Percentiles rank a stretch among this genome's conserved stretches.
phyloP scores from a whole-genome alignment of 2,329 filamentous ascomycete genomes.

The Aspergillus fijiensis region DNA sequence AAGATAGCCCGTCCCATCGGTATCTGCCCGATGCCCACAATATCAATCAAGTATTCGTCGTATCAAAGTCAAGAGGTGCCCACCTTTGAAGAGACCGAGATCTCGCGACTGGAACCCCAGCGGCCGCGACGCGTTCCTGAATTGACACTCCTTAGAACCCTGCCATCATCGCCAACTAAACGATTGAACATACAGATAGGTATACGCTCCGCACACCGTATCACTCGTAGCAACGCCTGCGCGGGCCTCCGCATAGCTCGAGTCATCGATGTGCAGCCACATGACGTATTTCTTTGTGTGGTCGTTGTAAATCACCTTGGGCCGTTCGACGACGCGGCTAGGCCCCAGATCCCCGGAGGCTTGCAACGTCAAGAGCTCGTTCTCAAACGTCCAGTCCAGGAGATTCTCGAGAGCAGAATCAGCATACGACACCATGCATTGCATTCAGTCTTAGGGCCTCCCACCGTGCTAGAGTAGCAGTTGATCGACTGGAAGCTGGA shows the following conservation, averaged over 20 bases:
- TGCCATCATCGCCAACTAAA: no score
- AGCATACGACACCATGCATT: background rate
- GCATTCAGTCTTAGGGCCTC: background rate
- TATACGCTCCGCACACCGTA: constrained; percentile 62
- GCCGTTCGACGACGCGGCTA: constrained; percentile 63
- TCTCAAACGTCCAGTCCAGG: constrained; percentile 63
- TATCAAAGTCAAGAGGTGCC: background rate
- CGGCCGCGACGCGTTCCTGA: constrained; percentile 40
- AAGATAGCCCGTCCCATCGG: constrained; percentile 61
- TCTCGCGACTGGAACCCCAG: constrained; percentile 56
- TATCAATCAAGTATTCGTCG: background rate
- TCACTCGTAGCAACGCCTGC: constrained; percentile 63
- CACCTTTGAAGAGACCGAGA: constrained; percentile 58
- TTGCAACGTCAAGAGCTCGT: constrained; percentile 57
- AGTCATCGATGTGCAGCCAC: constrained; percentile 66
- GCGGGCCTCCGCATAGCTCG: constrained; percentile 62
- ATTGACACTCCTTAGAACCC: no score
- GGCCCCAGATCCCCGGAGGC: constrained; percentile 59
- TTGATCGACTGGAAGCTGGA: constrained; percentile 63
- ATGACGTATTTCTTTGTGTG: constrained; percentile 65
- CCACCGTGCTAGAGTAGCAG: constrained; percentile 60
- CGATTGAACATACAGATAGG: constrained; percentile 33
- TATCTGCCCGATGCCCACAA: constrained; percentile 35
- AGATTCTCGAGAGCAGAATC: constrained; percentile 43
- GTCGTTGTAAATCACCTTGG: constrained; percentile 68